Conservation (phyloP, 768 basidiomycete species). For the Fibroporia radiculosa region DNA sequence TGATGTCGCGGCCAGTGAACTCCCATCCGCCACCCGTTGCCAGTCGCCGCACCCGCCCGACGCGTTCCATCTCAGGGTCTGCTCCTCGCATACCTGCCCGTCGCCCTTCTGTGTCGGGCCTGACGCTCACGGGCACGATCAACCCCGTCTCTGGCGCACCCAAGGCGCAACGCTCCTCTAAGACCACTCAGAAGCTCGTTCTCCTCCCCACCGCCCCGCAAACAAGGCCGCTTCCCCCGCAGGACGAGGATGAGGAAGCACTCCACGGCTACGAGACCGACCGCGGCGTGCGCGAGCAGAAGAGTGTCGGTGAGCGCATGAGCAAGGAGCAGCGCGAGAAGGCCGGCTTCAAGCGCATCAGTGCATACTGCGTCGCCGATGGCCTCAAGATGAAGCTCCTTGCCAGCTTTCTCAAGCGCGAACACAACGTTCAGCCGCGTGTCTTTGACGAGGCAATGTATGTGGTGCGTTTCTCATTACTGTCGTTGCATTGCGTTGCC, state of each 20-base stretch:
- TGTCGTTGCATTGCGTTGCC: background rate
- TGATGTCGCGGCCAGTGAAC: background rate
- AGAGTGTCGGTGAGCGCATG: constrained; percentile 87
- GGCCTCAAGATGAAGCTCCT: constrained; percentile 78
- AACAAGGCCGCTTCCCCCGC: constrained; percentile 54
- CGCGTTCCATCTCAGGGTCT: constrained; percentile 3
- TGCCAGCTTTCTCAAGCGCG: constrained; percentile 81
- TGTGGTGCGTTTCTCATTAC: constrained; percentile 48
- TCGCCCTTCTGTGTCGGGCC: constrained; percentile 25
- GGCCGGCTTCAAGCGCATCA: constrained; percentile 74
- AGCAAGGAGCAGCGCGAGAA: constrained; percentile 75
- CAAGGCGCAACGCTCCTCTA: constrained; percentile 75
- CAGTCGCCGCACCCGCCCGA: constrained; percentile 7
- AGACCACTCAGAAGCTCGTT: constrained; percentile 88
- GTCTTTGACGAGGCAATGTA: constrained; percentile 93
- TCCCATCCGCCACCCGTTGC: background rate
- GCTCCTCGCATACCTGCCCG: constrained; percentile 13
- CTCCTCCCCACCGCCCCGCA: constrained; percentile 87
- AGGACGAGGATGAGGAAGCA: constrained; percentile 36
- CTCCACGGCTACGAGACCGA: constrained; percentile 61
- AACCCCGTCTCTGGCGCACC: constrained; percentile 22
- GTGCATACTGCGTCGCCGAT: constrained; percentile 87
- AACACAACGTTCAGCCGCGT: constrained; percentile 83
- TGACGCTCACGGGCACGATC: constrained; percentile 12
- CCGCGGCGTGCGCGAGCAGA: constrained; percentile 63